These are phyloP conservation scores for Boletus sp. DNA, from an alignment of 768 basidiomycete species.

Conservation along the genomic window DNA sequence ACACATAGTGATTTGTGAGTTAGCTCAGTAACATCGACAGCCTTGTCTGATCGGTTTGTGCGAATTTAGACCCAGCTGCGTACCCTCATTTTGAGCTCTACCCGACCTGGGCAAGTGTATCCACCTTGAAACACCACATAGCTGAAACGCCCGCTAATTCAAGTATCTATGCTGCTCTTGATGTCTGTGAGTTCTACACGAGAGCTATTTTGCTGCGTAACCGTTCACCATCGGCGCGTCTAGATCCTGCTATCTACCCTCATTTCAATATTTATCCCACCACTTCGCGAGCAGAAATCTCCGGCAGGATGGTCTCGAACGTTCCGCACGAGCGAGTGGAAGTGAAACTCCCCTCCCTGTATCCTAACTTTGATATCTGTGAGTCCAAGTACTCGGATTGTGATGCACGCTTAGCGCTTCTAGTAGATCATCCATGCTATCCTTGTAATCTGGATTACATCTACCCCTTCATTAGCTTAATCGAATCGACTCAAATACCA, in stretches of 20 bases:
- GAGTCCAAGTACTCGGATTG: constrained; percentile 11
- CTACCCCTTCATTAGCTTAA: constrained; percentile 26
- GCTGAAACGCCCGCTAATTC: not conserved
- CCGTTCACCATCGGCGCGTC: constrained; percentile 20
- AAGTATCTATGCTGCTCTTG: constrained; percentile 23
- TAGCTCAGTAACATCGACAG: not conserved
- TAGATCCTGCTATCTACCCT: constrained; percentile 42
- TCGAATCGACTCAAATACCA: constrained; percentile 1
- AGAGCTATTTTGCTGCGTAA: not conserved
- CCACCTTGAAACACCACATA: not conserved
- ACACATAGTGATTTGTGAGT: constrained; percentile 29
- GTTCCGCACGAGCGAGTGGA: constrained; percentile 1
- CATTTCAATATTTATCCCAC: constrained; percentile 41
- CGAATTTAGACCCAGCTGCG: constrained; percentile 12
- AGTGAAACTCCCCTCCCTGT: constrained; percentile 6
- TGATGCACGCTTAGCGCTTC: not conserved
- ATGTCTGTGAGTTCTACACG: constrained; percentile 16
- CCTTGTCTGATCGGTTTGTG: constrained; percentile 3
- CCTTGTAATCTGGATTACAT: constrained; percentile 37
- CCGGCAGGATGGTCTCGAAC: not conserved
- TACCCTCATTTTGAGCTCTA: constrained; percentile 37
- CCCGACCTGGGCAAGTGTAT: constrained; percentile 14
- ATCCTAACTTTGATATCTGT: constrained; percentile 34
- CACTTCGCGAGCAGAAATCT: not conserved
- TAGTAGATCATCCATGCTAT: constrained; percentile 39